Evolutionary conservation across 306 rosid genomes (phyloP).

Genomic region (Dalbergia oliveri): DNA sequence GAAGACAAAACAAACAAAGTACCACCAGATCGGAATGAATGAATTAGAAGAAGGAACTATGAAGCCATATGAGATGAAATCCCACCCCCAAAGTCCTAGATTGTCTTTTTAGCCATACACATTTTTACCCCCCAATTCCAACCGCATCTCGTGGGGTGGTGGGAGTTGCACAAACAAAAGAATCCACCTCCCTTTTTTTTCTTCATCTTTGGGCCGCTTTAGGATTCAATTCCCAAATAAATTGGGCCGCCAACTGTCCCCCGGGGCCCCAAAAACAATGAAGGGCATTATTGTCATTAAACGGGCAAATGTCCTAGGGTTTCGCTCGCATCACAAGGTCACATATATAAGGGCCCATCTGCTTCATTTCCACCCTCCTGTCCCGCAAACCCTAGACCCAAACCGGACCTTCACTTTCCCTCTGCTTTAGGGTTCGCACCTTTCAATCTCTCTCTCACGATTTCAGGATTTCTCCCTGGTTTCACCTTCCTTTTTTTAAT

Average conservation of each 20-base stretch:
- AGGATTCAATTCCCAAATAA: not conserved
- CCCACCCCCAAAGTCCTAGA: constrained; percentile 33
- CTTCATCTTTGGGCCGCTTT: not conserved
- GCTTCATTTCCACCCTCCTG: not conserved
- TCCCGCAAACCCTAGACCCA: constrained; percentile 50
- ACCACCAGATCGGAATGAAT: not conserved
- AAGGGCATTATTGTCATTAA: constrained; percentile 50
- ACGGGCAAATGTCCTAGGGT: constrained; percentile 45
- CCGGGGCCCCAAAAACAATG: not conserved
- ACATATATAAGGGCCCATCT: constrained; percentile 35
- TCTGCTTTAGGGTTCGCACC: constrained; percentile 33
- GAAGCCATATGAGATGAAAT: constrained; percentile 20
- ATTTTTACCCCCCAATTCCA: not conserved
- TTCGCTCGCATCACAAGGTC: constrained; percentile 14
- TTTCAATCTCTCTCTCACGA: not conserved
- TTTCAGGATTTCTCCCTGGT: not conserved
- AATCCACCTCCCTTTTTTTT: too few species aligned
- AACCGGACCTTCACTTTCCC: not conserved
- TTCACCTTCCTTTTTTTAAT: not conserved
- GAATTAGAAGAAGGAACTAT: not conserved
- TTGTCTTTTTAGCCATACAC: constrained; percentile 8
- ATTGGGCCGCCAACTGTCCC: not conserved
- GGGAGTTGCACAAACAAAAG: not conserved
- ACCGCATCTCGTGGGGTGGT: not conserved
- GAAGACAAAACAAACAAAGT: not conserved